Evolutionary conservation across 2,329 filamentous ascomycete species (phyloP).

Genomic region (Beauveria varroae): DNA sequence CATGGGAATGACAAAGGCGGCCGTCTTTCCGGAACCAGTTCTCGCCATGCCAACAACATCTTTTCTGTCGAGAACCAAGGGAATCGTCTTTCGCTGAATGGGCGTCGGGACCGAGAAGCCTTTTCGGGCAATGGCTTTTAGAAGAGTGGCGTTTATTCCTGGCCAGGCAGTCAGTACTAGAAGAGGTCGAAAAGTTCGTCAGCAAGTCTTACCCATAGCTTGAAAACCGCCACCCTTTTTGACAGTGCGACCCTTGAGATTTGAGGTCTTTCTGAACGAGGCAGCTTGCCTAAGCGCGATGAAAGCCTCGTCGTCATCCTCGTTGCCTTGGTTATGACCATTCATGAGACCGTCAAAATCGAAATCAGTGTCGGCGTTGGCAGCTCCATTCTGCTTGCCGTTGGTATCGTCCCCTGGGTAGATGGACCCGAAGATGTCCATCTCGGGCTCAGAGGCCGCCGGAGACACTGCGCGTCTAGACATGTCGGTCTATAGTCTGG

Average conservation of each 20-base stretch:
- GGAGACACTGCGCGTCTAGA: constrained; percentile 69
- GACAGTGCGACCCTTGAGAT: constrained; percentile 73
- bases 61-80: constrained; percentile 77
- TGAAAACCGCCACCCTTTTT: constrained; percentile 98
- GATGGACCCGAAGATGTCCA: constrained; percentile 78
- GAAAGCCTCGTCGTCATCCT: constrained; percentile 75
- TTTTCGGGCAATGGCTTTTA: constrained; percentile 88
- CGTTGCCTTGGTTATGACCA: constrained; percentile 35
- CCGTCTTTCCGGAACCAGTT: constrained; percentile 98
- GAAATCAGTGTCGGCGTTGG: constrained; percentile 35
- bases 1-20: constrained; percentile 97
- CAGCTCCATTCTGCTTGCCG: constrained; percentile 29
- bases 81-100: constrained; percentile 95
- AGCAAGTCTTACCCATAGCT: constrained; percentile 60
- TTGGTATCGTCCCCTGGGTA: constrained; percentile 54
- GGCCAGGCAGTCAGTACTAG: background rate
- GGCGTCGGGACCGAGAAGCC: constrained; percentile 95
- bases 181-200: background rate
- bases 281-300: constrained; percentile 84
- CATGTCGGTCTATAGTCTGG: constrained; percentile 41
- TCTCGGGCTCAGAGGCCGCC: constrained; percentile 77
- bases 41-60: constrained; percentile 99
- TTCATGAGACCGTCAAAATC: constrained; percentile 57
- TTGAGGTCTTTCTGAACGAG: constrained; percentile 76
- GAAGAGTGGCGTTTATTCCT: constrained; percentile 71